Conservation (phyloP, 345 rosid species). For the Geranium rotundifolium region DNA sequence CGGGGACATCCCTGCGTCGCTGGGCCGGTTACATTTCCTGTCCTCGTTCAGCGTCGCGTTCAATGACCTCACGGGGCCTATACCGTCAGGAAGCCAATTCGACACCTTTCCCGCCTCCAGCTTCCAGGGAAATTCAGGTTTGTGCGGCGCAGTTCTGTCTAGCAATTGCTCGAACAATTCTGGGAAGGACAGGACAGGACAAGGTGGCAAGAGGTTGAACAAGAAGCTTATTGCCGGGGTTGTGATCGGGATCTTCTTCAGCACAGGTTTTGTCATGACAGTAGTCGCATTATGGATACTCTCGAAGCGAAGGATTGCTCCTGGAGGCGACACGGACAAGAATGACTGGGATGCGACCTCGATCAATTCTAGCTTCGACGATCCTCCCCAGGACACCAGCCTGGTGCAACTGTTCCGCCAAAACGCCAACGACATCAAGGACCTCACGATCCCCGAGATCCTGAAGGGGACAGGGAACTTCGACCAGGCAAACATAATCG, state of each 20-base stretch:
- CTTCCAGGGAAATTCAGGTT: slow-evolving; percentile 59
- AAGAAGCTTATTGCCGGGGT: slow-evolving; percentile 25
- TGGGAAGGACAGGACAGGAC: not conserved
- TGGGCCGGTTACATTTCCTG: slow-evolving; percentile 68
- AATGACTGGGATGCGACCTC: slow-evolving; percentile 19
- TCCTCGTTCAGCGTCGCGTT: slow-evolving; percentile 72
- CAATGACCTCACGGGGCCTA: slow-evolving; percentile 59
- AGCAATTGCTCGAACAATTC: slow-evolving; percentile 33
- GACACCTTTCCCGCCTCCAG: slow-evolving; percentile 60
- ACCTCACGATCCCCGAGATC: slow-evolving; percentile 27
- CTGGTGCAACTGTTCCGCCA: slow-evolving; percentile 26
- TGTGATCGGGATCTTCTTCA: slow-evolving; percentile 47
- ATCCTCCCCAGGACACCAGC: slow-evolving; percentile 18
- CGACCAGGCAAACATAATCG: slow-evolving; percentile 32
- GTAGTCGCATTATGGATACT: slow-evolving; percentile 55
- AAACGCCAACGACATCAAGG: slow-evolving; percentile 15
- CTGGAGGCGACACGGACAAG: slow-evolving; percentile 24
- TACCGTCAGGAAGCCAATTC: slow-evolving; percentile 85
- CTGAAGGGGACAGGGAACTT: slow-evolving; percentile 30
- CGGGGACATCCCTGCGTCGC: slow-evolving; percentile 65
- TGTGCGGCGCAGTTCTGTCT: slow-evolving; percentile 53
- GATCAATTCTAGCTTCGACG: slow-evolving; percentile 11
- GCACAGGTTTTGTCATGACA: slow-evolving; percentile 45
- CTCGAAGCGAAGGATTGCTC: slow-evolving; percentile 34
- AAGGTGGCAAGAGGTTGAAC: slow-evolving; percentile 19